phyloP scores from a whole-genome alignment of 192 early-diverging fungal species.

The Backusella macrospora region DNA sequence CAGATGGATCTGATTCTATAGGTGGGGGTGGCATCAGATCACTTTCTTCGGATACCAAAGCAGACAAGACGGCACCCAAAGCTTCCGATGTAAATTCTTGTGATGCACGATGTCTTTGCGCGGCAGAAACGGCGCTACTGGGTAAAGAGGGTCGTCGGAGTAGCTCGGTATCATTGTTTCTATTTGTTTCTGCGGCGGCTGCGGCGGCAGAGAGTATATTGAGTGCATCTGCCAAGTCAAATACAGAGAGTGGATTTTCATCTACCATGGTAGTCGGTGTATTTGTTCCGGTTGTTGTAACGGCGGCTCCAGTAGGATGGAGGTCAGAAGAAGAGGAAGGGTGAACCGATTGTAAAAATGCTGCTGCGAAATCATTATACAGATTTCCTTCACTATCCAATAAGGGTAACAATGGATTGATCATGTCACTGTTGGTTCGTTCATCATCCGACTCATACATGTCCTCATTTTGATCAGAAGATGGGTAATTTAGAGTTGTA shows the following conservation, averaged over 20 bases:
- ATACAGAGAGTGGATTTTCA: conserved; percentile 16
- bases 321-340: conserved; percentile 4
- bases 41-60: conserved; percentile 6
- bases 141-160: conserved; percentile 26
- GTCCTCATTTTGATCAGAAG: conserved; percentile 24
- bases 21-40: background rate
- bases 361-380: conserved; percentile 26
- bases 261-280: background rate
- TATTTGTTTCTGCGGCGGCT: too few relatives aligned
- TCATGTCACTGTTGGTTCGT: background rate
- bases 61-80: conserved; percentile 25
- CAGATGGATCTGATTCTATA: background rate
- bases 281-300: background rate
- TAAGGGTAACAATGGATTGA: conserved; percentile 17
- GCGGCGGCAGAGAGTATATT: background rate
- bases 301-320: background rate
- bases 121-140: conserved; percentile 20
- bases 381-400: conserved; percentile 16
- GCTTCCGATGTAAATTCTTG: conserved; percentile 19
- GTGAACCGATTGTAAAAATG: conserved; percentile 28
- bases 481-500: background rate
- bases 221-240: conserved; percentile 19
- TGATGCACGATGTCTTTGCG: conserved; percentile 14
- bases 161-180: background rate
- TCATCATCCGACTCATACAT: conserved; percentile 37